These are phyloP conservation scores for Ascochyta fabae DNA, from an alignment of 2,329 filamentous ascomycete species.

Conservation along the genomic window DNA sequence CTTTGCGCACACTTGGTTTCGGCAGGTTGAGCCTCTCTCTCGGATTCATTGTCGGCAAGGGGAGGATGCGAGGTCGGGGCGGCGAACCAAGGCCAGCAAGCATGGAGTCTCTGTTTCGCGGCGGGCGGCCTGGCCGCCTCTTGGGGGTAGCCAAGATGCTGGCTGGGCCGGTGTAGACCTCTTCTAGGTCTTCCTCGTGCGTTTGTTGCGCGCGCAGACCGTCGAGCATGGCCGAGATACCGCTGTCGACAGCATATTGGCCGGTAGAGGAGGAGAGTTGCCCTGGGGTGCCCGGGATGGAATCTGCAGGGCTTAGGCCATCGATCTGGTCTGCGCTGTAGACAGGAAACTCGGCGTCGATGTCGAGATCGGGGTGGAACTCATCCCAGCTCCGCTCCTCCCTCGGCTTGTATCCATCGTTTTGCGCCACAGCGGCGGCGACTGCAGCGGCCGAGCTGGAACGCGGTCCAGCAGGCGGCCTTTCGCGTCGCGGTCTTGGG, in stretches of 20 bases:
- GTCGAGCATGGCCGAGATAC: constrained; percentile 44
- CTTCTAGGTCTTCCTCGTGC: constrained; percentile 31
- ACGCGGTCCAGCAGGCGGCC: constrained; percentile 63
- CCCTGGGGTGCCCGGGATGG: constrained; percentile 56
- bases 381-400: constrained; percentile 98
- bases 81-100: constrained; percentile 65
- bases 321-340: constrained; percentile 87
- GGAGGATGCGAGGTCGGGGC: constrained; percentile 70
- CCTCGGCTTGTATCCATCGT: constrained; percentile 94
- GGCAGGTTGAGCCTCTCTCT: constrained; percentile 82
- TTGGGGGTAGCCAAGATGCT: constrained; percentile 50
- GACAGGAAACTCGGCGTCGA: constrained; percentile 78
- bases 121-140: constrained; percentile 69
- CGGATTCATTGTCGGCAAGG: constrained; percentile 78
- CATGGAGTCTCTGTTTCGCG: constrained; percentile 68
- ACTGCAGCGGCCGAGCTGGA: constrained; percentile 89
- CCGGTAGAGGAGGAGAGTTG: constrained; percentile 32
- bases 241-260: constrained; percentile 45
- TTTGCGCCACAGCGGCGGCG: constrained; percentile 85
- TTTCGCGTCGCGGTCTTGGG: constrained; percentile 46
- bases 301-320: constrained; percentile 60
- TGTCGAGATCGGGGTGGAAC: constrained; percentile 94
- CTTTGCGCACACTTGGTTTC: constrained; percentile 74
- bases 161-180: constrained; percentile 2
- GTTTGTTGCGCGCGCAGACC: constrained; percentile 44